phyloP scores from a whole-genome alignment of 2,329 filamentous ascomycete genomes.

The Fusarium nurragi region DNA sequence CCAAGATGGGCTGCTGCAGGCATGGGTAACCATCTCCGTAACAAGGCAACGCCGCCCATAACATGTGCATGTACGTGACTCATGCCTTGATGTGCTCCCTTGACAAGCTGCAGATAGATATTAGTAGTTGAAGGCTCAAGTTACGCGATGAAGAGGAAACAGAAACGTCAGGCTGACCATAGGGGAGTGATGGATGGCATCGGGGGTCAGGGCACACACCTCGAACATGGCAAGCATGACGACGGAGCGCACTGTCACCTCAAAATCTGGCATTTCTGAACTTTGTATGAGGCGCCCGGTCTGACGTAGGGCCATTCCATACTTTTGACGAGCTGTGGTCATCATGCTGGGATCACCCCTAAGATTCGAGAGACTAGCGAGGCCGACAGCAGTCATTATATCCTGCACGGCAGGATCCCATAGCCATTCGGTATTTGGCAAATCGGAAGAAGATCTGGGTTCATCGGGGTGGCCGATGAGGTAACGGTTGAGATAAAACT shows the following conservation, averaged over 20 bases:
- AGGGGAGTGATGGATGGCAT: conserved; percentile 1
- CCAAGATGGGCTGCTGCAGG: conserved; percentile 53
- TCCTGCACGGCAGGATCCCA: conserved; percentile 55
- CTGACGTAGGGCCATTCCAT: conserved; percentile 62
- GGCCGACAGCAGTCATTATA: conserved; percentile 65
- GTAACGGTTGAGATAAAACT: conserved; percentile 63
- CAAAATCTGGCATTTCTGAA: conserved; percentile 48
- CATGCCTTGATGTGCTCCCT: conserved; percentile 57
- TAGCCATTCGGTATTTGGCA: conserved; percentile 51
- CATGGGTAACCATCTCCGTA: conserved; percentile 58
- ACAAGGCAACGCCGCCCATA: conserved; percentile 67
- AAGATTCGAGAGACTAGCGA: conserved; percentile 66
- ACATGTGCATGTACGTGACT: conserved; percentile 66
- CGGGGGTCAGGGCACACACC: conserved; percentile 51
- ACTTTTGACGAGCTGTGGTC: conserved; percentile 60
- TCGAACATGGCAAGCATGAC: conserved; percentile 70
- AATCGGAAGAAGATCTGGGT: conserved; percentile 51
- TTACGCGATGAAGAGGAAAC: not conserved
- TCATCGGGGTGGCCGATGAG: conserved; percentile 62
- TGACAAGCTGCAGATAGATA: conserved; percentile 51
- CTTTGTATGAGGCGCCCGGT: conserved; percentile 55
- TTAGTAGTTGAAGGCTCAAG: conserved; percentile 28
- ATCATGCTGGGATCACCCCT: conserved; percentile 57
- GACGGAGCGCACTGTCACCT: conserved; percentile 61
- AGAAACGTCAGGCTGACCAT: conserved; percentile 24